Evolutionary conservation across 805 yeast genomes (phyloP), one percentile per base, ranked within the genome.

Genomic region (Candida nitratophila): DNA sequence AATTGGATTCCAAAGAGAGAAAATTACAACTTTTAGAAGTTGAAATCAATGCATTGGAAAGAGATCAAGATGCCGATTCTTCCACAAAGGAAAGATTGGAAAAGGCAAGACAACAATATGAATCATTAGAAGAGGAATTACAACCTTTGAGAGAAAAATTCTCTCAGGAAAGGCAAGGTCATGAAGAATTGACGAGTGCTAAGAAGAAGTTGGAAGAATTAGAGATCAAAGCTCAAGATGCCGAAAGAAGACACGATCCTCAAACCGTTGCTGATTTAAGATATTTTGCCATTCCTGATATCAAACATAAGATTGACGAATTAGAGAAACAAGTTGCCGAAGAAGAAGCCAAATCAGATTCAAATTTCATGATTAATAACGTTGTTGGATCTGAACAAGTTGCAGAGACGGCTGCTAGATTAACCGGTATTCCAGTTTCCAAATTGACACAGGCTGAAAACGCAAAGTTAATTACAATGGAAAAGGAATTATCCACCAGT

Each of bases 371-470:
- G 77, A 77, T 89, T 46, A 86, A 79, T 58, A 95, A 91, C 59
- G 93, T 88, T 41, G 99, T 93, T 44, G 93, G 91, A 44, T 70
- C 89, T 26, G 68, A 55, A 30, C 60, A 55, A 45, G 90, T 90
- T 55, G 86, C 96, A n/a, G 96, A 90, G 66, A 90, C 96, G 24
- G 96, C 96, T 20, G 97, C 97, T 2, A 78, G 96, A 62, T 73
- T 95, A 56, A 91, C 99, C 2, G 98, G 98, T 63, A 91, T 93
- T 48, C 99, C 99, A 14, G 98, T 91, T 21, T 79, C 84, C 50
- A 93, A 95, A 68, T 75, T 91, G 57, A 86, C 96, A 6, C 96
- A 90, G 67, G 93, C 96, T 29, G 99, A 93, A 68, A 93, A 93
- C 64, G 71, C 86, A 45, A 91, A 91, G 70, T 79, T 93, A 60